phyloP scores from a whole-genome alignment of 192 early-diverging fungal species.

The Allomyces arbusculus region DNA sequence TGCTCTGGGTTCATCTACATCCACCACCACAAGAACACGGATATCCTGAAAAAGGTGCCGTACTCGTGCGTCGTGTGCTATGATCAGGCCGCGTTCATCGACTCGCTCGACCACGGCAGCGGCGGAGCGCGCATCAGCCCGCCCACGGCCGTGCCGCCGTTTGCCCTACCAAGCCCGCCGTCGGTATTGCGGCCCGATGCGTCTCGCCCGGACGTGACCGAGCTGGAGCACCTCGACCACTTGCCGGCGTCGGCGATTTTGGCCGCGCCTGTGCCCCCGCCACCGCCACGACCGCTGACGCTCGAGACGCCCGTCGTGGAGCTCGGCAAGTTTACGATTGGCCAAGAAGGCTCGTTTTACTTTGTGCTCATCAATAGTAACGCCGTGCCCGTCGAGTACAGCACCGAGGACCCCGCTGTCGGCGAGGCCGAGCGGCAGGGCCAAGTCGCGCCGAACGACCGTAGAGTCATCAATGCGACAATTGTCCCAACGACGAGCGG shows the following conservation, averaged over 20 bases:
- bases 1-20: conserved; percentile 39
- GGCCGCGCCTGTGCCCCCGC: conserved; percentile 4
- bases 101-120: conserved; percentile 3
- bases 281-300: conserved; percentile 2
- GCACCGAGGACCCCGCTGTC: conserved; percentile 3
- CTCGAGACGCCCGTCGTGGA: conserved; percentile 24
- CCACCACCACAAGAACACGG: conserved; percentile 66
- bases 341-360: conserved; percentile 24
- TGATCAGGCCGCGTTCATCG: conserved; percentile 10
- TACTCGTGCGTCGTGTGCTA: conserved; percentile 36
- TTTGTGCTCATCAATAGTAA: conserved; percentile 24
- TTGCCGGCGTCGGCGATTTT: neutral
- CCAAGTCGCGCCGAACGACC: conserved; percentile 26
- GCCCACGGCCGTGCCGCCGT: neutral
- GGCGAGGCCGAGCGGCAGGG: conserved; percentile 9
- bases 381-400: conserved; percentile 15
- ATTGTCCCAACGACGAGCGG: conserved; percentile 28
- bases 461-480: conserved; percentile 29
- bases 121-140: neutral
- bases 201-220: no score
- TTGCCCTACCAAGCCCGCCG: neutral
- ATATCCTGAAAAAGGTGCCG: conserved; percentile 44
- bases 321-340: conserved; percentile 25
- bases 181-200: neutral
- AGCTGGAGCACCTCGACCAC: neutral